Evolutionary conservation across 495 filamentous ascomycete genomes (phyloP), one percentile per base, ranked within the genome.

Genomic region (Pyrenula massariospora): DNA sequence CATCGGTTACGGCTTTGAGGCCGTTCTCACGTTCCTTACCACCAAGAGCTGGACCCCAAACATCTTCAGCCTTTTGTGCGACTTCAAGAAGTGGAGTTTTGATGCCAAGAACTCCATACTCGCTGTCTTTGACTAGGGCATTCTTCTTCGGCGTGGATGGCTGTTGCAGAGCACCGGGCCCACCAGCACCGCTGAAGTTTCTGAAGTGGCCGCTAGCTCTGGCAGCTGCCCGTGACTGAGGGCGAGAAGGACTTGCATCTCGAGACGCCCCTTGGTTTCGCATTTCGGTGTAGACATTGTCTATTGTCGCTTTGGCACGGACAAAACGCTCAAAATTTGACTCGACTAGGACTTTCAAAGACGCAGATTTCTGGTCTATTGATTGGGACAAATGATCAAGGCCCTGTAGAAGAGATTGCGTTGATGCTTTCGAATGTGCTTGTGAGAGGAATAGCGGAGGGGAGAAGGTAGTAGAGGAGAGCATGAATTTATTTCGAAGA

Each of bases 211-310:
- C 82, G 62, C 80, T 84, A 54, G 78, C 83, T 62, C 81, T 76
- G 63, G 87, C 85, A 22, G 77, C 68, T 60, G 81, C 80, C 15
- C 82, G 69, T 47, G 79, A 84, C 24, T 81, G 69, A 21, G 67
- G 60, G 5, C 73, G 69, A 2, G 64, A 58, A 11, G 73, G 60
- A 24, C 50, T 24, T 19, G 74, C 63, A n/a, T 79, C 76, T n/a
- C 79, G 77, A 25, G 87, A 82, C 5, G 71, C 77, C 2, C 89
- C 89, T 62, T 89, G 86, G 54, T 88, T 89, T 54, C 91, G 89
- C 93, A 98, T 97, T 70, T 97, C 94, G 36, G 81, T 91, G 69
- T 98, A 98, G 42, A 98, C 93, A 73, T 91, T 91, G 70, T 98
- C 93, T 59, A 98, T 97, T 5, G 91, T 96, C 2, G 89, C 86